A percentile compares a stretch with the other conserved stretches of the same genome.
Conservation (phyloP, 345 rosid genomes). For the Noccaea caerulescens region DNA sequence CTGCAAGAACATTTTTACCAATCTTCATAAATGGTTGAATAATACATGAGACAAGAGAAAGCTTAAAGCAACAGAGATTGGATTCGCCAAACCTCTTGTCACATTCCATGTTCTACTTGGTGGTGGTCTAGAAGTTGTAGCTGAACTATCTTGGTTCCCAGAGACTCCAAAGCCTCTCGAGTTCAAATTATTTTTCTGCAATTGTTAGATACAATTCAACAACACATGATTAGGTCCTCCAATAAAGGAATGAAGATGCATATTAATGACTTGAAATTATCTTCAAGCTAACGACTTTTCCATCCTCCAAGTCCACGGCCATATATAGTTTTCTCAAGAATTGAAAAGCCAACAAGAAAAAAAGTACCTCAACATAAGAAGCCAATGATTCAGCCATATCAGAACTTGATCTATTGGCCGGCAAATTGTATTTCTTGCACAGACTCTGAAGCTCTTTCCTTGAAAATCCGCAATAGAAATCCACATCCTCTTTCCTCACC, state of each 20-base stretch:
- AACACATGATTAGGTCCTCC: slow-evolving; percentile 22
- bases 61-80: not conserved
- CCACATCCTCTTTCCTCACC: slow-evolving; percentile 53
- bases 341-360: not conserved
- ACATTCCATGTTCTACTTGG: slow-evolving; percentile 34
- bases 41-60: slow-evolving; percentile 8
- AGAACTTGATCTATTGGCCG: slow-evolving; percentile 66
- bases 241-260: slow-evolving; percentile 25
- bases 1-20: slow-evolving; percentile 43
- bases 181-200: slow-evolving; percentile 54
- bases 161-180: slow-evolving; percentile 32
- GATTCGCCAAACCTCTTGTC: slow-evolving; percentile 44
- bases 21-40: slow-evolving; percentile 12
- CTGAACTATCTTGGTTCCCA: slow-evolving; percentile 37
- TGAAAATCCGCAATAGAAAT: slow-evolving; percentile 52
- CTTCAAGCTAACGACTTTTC: not conserved
- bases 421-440: slow-evolving; percentile 72
- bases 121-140: slow-evolving; percentile 48
- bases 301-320: not conserved
- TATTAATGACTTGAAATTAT: slow-evolving; percentile 18
- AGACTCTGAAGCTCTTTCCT: slow-evolving; percentile 78
- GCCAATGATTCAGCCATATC: slow-evolving; percentile 66
- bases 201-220: slow-evolving; percentile 30
- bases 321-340: not conserved
- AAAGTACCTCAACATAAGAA: slow-evolving; percentile 52